phyloP scores from a whole-genome alignment of 2,329 filamentous ascomycete species.

The Aspergillus sp. region DNA sequence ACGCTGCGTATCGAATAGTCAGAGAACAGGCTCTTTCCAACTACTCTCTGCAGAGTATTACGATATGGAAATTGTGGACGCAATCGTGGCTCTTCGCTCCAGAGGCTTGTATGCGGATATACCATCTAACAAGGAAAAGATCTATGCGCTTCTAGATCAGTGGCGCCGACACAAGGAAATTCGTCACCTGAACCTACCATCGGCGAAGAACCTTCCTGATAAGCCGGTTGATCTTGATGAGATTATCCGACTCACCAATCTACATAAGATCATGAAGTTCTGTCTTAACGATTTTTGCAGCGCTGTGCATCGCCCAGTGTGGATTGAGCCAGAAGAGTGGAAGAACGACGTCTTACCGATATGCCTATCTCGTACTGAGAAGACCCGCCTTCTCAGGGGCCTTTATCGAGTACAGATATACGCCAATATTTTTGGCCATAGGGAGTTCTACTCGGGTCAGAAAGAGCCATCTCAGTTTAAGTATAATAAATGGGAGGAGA shows the following conservation, averaged over 20 bases:
- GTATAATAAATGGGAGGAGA: slow-evolving; percentile 4
- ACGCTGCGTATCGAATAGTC: slow-evolving; percentile 14
- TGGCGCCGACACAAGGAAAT: slow-evolving; percentile 20
- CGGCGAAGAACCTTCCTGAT: not conserved
- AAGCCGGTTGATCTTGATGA: slow-evolving; percentile 9
- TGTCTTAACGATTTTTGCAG: slow-evolving; percentile 9
- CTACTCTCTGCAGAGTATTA: slow-evolving; percentile 8
- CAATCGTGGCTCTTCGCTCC: slow-evolving; percentile 20
- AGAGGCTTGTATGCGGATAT: slow-evolving; percentile 6
- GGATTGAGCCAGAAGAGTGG: not conserved
- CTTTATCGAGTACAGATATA: slow-evolving; percentile 18
- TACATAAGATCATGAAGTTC: slow-evolving; percentile 5
- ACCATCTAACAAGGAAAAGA: slow-evolving; percentile 5
- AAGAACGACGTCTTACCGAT: slow-evolving; percentile 5
- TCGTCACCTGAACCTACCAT: not conserved
- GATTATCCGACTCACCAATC: slow-evolving; percentile 3
- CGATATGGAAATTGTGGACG: slow-evolving; percentile 16
- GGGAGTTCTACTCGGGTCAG: not conserved
- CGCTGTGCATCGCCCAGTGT: not conserved
- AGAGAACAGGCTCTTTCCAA: slow-evolving; percentile 3
- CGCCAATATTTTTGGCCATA: slow-evolving; percentile 13
- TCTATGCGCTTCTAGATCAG: slow-evolving; percentile 17
- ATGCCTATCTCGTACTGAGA: slow-evolving; percentile 12
- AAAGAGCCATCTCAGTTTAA: not conserved
- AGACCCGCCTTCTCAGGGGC: slow-evolving; percentile 12